Percentiles rank a stretch among this genome's conserved stretches.
Evolutionary conservation across 2,329 filamentous ascomycete genomes (phyloP).

Genomic region (Aspergillus aculeatus): DNA sequence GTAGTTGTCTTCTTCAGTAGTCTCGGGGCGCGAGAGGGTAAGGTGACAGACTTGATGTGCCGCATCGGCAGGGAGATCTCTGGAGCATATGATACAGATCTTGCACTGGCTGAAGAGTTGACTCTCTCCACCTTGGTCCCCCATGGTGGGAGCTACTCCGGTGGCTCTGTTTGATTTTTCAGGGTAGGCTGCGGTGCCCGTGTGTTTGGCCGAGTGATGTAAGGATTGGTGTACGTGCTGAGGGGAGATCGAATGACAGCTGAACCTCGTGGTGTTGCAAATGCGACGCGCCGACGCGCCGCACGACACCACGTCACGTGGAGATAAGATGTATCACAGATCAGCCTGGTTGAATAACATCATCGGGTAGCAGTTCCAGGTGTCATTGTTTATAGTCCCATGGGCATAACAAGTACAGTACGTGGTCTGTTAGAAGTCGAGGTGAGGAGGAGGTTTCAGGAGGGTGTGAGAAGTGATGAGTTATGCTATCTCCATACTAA

Average conservation of each 20-base stretch:
- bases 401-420: too few relatives aligned
- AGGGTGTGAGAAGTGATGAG: too few relatives aligned
- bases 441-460: too few relatives aligned
- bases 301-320: conserved; percentile 29
- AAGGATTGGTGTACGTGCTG: neutral
- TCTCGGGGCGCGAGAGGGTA: conserved; percentile 1
- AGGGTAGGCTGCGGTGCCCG: neutral
- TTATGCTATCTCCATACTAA: too few relatives aligned
- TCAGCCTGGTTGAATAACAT: neutral
- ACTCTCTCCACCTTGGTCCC: conserved; percentile 25
- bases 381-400: neutral
- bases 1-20: neutral
- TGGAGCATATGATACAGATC: conserved; percentile 47
- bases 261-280: conserved; percentile 4
- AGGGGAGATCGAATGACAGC: neutral
- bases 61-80: conserved; percentile 38
- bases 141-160: conserved; percentile 25
- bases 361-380: neutral
- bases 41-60: conserved; percentile 41
- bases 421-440: too few relatives aligned
- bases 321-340: conserved; percentile 5
- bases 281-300: conserved; percentile 25
- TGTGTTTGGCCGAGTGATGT: neutral
- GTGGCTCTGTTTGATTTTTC: neutral
- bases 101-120: conserved; percentile 47